Evolutionary conservation across 179 eudicot species (phyloP).

Genomic region (Drosera spatulata): DNA sequence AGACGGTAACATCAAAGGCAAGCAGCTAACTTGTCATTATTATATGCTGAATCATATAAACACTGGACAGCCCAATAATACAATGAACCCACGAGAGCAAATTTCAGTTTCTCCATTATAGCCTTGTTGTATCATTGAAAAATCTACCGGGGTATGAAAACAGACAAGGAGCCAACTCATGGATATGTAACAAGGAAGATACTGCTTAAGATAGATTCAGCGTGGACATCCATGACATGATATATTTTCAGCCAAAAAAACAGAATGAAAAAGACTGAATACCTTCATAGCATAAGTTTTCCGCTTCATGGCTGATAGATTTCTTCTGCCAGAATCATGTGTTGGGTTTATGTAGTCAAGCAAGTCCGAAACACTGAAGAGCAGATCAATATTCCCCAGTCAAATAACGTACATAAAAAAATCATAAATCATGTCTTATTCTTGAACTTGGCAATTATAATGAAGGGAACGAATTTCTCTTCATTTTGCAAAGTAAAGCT

Average conservation of each 20-base stretch:
- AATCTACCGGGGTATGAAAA: too few species aligned
- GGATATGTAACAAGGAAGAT: not conserved
- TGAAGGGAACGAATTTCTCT: too few species aligned
- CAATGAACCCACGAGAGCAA: too few species aligned
- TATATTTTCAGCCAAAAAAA: not conserved
- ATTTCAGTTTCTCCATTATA: not conserved
- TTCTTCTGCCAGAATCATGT: slow-evolving; percentile 69
- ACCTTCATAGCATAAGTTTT: slow-evolving; percentile 30
- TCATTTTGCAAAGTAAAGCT: too few species aligned
- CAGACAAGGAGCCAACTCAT: not conserved
- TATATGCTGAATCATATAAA: too few species aligned
- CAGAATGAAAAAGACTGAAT: not conserved
- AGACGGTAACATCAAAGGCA: too few species aligned
- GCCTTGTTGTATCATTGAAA: not conserved
- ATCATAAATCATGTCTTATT: not conserved
- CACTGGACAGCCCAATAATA: too few species aligned
- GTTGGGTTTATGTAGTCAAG: slow-evolving; percentile 97
- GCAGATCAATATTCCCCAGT: not conserved
- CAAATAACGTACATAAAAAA: not conserved
- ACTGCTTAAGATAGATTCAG: not conserved
- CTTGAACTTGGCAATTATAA: too few species aligned
- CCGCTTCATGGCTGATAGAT: slow-evolving; percentile 55
- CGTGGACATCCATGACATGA: not conserved
- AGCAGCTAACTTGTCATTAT: too few species aligned
- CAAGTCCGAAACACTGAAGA: slow-evolving; percentile 94